Base-by-base conservation (phyloP, 345 rosid species). In the Eutrema japonicum region DNA sequence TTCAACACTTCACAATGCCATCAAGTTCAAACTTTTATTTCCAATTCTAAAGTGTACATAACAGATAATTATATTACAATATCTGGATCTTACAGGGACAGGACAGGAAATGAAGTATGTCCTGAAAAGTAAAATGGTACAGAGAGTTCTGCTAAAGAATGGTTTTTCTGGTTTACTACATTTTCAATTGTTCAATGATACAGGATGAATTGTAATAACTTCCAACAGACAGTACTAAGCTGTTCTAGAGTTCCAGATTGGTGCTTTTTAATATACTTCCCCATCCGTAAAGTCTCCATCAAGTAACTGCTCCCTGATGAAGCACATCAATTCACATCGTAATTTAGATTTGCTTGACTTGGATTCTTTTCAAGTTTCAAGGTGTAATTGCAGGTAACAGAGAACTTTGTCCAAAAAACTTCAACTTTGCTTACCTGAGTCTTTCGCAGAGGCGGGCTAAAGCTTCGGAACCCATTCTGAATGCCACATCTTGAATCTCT, bases 371-470 rank as follows among this genome's bases (percentile, higher is more conserved):
- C 11, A 64, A 37, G 7, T 55, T 26, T 29, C 8, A 42, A 27
- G 14, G 49, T 51, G 22, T 22, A 41, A 40, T 37, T 41, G 3
- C 0, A 47, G 2, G 68, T 29, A 32, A 32, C 27, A 48, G 0
- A 60, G 3, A 59, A 32, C 49, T 29, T 26, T 54, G 10, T 26
- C 3, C 14, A 51, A 41, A 49, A 49, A 33, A 10, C 46, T 55
- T 27, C 30, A 45, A 64, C 46, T 62, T 42, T 47, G 37, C 13
- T 47, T 78, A 92, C 99, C 97, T 90, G 78, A 88, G 74, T 83
- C 97, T 90, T 75, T 81, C 90, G 65, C 98, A 96, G 52, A 92
- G 91, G 69, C 96, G 98, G 14, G 96, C 99, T 82, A 96, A 82
- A 69, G 96, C 88, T 79, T 89, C 95, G 3, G 99, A 78, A 50